Percentiles rank a stretch among this genome's conserved stretches.
These are phyloP conservation scores for Penicillium pancosmium DNA, from an alignment of 495 filamentous ascomycete genomes.

Conservation along the genomic window DNA sequence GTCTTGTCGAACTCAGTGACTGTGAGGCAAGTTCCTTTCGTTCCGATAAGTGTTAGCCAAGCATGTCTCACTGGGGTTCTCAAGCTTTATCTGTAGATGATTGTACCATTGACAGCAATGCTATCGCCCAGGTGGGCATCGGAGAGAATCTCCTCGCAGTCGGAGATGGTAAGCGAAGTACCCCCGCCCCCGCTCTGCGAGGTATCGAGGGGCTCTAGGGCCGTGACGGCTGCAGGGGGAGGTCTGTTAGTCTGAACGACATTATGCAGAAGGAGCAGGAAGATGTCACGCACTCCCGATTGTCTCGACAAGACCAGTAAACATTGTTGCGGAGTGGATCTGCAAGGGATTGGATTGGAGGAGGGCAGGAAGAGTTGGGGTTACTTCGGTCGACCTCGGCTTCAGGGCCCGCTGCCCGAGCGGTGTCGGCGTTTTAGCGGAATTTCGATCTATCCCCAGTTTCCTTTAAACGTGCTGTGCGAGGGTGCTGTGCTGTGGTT, in stretches of 20 bases:
- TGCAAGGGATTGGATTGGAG: slow-evolving; percentile 21
- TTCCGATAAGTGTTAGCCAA: slow-evolving; percentile 13
- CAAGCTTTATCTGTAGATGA: neutral
- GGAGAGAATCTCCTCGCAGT: slow-evolving; percentile 71
- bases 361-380: slow-evolving; percentile 1
- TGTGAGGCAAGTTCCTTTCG: slow-evolving; percentile 79
- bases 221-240: slow-evolving; percentile 67
- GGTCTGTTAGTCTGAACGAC: slow-evolving; percentile 16
- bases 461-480: slow-evolving; percentile 14
- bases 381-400: slow-evolving; percentile 38
- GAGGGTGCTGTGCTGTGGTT: neutral
- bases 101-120: slow-evolving; percentile 82
- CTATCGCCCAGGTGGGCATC: slow-evolving; percentile 90
- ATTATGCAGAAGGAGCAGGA: neutral
- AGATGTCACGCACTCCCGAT: slow-evolving; percentile 72
- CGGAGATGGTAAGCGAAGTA: slow-evolving; percentile 84
- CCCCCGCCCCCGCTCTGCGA: slow-evolving; percentile 69
- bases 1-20: slow-evolving; percentile 71
- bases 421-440: slow-evolving; percentile 39
- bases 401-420: slow-evolving; percentile 27
- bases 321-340: slow-evolving; percentile 63
- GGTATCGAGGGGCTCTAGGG: slow-evolving; percentile 77
- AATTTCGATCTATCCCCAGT: slow-evolving; percentile 28
- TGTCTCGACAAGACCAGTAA: slow-evolving; percentile 94
- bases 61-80: too few species aligned